Evolutionary conservation across 768 basidiomycete genomes (phyloP).

Genomic region (Porphyrellus cyaneotinctus): DNA sequence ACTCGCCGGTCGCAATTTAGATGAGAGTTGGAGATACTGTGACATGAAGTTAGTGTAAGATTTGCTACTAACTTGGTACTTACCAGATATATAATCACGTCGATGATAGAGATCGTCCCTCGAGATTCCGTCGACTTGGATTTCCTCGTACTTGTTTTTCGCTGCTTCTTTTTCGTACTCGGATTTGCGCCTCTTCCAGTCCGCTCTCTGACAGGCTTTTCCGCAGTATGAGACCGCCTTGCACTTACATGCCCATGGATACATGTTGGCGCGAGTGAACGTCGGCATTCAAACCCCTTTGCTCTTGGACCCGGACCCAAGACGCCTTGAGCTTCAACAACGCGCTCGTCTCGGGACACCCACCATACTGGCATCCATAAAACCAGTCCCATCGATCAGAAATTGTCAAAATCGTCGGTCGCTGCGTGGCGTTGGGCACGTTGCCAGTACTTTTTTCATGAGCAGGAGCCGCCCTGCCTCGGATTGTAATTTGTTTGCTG

Average conservation of each 20-base stretch:
- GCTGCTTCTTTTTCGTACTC: not conserved
- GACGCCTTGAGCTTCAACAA: not conserved
- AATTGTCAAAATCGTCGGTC: not conserved
- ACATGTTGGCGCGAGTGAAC: not conserved
- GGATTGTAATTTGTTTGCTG: not conserved
- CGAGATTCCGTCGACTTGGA: not conserved
- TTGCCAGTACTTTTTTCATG: not conserved
- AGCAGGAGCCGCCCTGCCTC: not conserved
- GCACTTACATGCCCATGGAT: not conserved
- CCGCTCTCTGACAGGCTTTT: not conserved
- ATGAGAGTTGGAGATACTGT: no score
- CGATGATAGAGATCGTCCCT: not conserved
- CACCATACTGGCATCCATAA: not conserved
- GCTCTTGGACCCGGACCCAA: not conserved
- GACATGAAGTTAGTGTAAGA: no score
- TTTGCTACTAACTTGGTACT: not conserved
- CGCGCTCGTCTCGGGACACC: not conserved
- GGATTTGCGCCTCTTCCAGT: constrained; percentile 2
- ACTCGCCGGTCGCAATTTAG: no score
- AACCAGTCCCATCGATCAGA: not conserved
- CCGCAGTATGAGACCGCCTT: not conserved
- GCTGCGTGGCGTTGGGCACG: not conserved
- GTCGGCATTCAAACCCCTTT: not conserved
- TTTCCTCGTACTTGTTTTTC: constrained; percentile 1
- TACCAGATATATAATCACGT: not conserved